These are phyloP conservation scores for Botryosphaeria dothidea DNA, from an alignment of 2,329 filamentous ascomycete species.

Conservation along the genomic window DNA sequence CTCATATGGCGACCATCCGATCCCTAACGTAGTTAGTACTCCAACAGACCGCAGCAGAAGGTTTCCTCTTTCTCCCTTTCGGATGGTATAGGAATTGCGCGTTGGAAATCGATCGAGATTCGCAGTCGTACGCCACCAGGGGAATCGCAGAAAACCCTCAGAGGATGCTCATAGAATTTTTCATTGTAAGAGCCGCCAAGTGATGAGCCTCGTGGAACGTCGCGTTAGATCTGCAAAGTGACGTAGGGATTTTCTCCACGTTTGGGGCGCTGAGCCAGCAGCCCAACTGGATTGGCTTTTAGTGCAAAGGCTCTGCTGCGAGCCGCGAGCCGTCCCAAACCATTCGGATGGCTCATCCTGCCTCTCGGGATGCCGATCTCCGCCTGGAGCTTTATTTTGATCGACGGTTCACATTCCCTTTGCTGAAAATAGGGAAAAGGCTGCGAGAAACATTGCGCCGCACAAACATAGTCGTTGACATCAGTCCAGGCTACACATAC, in stretches of 20 bases:
- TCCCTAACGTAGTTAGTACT: too few relatives aligned
- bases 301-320: background rate
- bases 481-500: background rate
- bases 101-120: too few relatives aligned
- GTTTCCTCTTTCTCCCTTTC: too few relatives aligned
- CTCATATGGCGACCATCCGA: background rate
- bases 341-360: background rate
- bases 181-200: background rate
- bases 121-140: too few relatives aligned
- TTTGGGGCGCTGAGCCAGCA: background rate
- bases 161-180: too few relatives aligned
- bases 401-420: background rate
- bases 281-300: background rate
- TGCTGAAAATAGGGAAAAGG: background rate
- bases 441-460: background rate
- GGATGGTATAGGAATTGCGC: too few relatives aligned
- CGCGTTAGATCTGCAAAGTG: background rate
- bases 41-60: too few relatives aligned
- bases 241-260: conserved; percentile 1
- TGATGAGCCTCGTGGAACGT: background rate
- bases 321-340: background rate
- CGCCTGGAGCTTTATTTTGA: conserved; percentile 6
- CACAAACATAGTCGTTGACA: background rate
- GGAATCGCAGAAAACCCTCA: too few relatives aligned
- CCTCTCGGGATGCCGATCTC: background rate